These are phyloP conservation scores for Eudorina sp. DNA, from an alignment of 139 green algal genomes.

Conservation along the genomic window DNA sequence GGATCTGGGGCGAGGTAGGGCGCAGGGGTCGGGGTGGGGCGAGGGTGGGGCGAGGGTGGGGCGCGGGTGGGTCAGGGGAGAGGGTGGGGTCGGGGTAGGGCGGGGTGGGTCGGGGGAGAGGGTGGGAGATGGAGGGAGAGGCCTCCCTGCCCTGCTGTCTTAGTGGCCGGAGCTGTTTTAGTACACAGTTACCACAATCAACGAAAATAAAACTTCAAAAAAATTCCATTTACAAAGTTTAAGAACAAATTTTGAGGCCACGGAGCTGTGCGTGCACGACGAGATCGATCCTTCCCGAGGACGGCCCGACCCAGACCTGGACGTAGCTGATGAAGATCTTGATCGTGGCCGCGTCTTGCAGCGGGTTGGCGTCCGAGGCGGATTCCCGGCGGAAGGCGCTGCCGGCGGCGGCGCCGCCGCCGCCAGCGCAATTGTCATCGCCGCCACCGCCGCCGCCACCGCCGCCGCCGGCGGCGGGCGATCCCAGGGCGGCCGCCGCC, in stretches of 20 bases:
- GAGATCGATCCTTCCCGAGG: no score
- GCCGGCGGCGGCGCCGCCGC: background rate
- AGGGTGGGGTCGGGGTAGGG: no score
- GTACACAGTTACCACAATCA: no score
- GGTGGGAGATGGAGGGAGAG: no score
- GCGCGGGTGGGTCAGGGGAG: background rate
- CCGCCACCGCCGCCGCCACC: background rate
- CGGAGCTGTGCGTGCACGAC: no score
- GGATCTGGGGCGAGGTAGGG: background rate
- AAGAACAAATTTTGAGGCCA: no score
- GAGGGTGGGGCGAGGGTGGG: background rate
- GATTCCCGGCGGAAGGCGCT: background rate
- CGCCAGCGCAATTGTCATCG: background rate
- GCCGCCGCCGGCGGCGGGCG: conserved; percentile 13
- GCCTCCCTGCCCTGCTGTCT: no score
- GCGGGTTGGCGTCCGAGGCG: background rate
- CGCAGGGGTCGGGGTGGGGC: background rate
- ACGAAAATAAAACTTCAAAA: no score
- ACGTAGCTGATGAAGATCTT: conserved; percentile 43
- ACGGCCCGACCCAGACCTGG: background rate
- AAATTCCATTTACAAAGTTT: no score
- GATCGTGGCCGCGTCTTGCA: conserved; percentile 16
- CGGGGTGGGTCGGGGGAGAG: no score
- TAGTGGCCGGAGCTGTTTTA: no score
- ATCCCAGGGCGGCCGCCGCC: background rate